Percentiles rank a stretch among this genome's conserved stretches.
phyloP scores from a whole-genome alignment of 1,284 basidiomycete genomes.

The Cutaneotrichosporon sp. region DNA sequence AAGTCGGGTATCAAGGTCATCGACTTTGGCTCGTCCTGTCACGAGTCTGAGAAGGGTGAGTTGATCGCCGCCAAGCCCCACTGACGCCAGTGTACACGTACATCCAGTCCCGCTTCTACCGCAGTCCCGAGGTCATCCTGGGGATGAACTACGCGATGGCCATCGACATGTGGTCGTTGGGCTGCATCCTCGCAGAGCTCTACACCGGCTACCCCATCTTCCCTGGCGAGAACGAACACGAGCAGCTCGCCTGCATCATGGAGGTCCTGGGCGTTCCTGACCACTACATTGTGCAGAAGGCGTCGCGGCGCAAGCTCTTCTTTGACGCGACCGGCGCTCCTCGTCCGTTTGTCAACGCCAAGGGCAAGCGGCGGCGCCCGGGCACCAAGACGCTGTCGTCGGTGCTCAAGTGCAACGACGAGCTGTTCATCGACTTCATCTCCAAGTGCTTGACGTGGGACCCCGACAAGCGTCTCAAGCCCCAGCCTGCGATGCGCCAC shows the following conservation, averaged over 20 bases:
- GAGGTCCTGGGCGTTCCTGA: constrained; percentile 96
- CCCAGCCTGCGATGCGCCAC: constrained; percentile 88
- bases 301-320: constrained; percentile 91
- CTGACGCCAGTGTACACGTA: constrained; percentile 88
- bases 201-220: constrained; percentile 99
- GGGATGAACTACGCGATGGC: constrained; percentile 92
- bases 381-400: constrained; percentile 85
- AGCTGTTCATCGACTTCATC: constrained; percentile 67
- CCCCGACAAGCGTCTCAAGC: constrained; percentile 92
- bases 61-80: constrained; percentile 21
- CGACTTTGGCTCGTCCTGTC: constrained; percentile 98
- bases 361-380: constrained; percentile 87
- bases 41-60: constrained; percentile 97
- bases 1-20: constrained; percentile 98
- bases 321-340: constrained; percentile 94
- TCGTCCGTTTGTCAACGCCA: constrained; percentile 92
- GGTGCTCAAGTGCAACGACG: constrained; percentile 80
- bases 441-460: constrained; percentile 97
- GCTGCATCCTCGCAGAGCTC: constrained; percentile 95
- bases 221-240: constrained; percentile 99
- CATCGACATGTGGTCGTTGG: constrained; percentile 98
- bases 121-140: constrained; percentile 96
- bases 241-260: constrained; percentile 99
- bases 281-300: constrained; percentile 89
- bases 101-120: constrained; percentile 98